phyloP scores from a whole-genome alignment of 345 rosid species.

The Linum trigynum region DNA sequence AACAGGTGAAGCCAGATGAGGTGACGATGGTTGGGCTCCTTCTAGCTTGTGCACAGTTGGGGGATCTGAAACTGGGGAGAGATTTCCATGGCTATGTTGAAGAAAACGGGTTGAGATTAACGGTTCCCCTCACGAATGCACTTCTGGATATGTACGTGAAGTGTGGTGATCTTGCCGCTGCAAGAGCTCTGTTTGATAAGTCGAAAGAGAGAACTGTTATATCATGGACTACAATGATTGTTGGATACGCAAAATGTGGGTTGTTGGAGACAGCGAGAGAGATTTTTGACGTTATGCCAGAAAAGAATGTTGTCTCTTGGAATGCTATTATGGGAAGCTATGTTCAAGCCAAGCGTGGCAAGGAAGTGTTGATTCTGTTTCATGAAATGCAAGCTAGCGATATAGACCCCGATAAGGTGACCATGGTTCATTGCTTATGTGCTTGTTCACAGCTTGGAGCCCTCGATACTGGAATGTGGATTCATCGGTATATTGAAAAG shows the following conservation, averaged over 20 bases:
- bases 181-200: slow-evolving; percentile 39
- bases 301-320: slow-evolving; percentile 73
- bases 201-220: slow-evolving; percentile 49
- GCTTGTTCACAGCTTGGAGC: slow-evolving; percentile 89
- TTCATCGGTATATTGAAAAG: slow-evolving; percentile 57
- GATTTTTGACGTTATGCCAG: slow-evolving; percentile 50
- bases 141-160: slow-evolving; percentile 82
- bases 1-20: slow-evolving; percentile 47
- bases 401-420: slow-evolving; percentile 57
- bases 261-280: slow-evolving; percentile 45
- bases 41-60: slow-evolving; percentile 47
- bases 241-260: slow-evolving; percentile 62
- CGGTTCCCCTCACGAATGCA: slow-evolving; percentile 51
- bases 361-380: slow-evolving; percentile 66
- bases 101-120: slow-evolving; percentile 37
- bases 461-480: slow-evolving; percentile 73
- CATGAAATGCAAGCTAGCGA: slow-evolving; percentile 63
- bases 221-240: slow-evolving; percentile 68
- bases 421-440: slow-evolving; percentile 73
- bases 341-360: slow-evolving; percentile 47
- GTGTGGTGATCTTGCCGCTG: slow-evolving; percentile 55
- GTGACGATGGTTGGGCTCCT: slow-evolving; percentile 78
- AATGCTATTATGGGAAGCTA: slow-evolving; percentile 75
- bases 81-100: slow-evolving; percentile 42
- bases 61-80: slow-evolving; percentile 51